Evolutionary conservation across 78 protist species (phyloP).

Genomic region (Planoprotostelium fungivorum): DNA sequence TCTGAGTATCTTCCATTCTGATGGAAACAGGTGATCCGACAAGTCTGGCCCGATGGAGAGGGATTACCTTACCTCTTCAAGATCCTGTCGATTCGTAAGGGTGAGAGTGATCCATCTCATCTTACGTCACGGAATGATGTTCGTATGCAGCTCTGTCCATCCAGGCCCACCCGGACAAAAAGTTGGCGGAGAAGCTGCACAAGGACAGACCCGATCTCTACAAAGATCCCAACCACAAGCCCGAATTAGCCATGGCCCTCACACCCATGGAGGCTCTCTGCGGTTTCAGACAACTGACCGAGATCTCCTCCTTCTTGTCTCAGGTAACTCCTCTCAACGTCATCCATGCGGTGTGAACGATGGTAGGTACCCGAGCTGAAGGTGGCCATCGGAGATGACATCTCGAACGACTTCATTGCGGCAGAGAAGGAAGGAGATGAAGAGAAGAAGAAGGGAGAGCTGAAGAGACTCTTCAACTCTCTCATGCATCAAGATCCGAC

Average conservation of each 20-base stretch:
- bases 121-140: background rate
- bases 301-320: conserved; percentile 38
- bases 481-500: conserved; percentile 15
- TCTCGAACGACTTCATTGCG: background rate
- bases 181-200: conserved; percentile 78
- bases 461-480: conserved; percentile 17
- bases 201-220: conserved; percentile 68
- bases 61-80: conserved; percentile 93
- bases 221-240: conserved; percentile 94
- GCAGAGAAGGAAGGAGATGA: background rate
- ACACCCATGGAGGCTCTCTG: conserved; percentile 83
- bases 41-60: conserved; percentile 24
- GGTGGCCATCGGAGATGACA: background rate
- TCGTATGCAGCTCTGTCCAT: conserved; percentile 43
- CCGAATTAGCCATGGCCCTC: conserved; percentile 93
- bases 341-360: background rate
- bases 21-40: conserved; percentile 9
- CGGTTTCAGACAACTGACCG: conserved; percentile 76
- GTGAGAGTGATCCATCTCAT: conserved; percentile 51
- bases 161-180: conserved; percentile 95
- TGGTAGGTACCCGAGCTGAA: background rate
- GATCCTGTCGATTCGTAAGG: conserved; percentile 80
- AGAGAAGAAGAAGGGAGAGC: conserved; percentile 15
- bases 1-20: background rate
- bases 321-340: conserved; percentile 30